Evolutionary conservation across 2,329 filamentous ascomycete species (phyloP), one percentile per base, ranked within the genome.

Genomic region (Fusarium burgessii): DNA sequence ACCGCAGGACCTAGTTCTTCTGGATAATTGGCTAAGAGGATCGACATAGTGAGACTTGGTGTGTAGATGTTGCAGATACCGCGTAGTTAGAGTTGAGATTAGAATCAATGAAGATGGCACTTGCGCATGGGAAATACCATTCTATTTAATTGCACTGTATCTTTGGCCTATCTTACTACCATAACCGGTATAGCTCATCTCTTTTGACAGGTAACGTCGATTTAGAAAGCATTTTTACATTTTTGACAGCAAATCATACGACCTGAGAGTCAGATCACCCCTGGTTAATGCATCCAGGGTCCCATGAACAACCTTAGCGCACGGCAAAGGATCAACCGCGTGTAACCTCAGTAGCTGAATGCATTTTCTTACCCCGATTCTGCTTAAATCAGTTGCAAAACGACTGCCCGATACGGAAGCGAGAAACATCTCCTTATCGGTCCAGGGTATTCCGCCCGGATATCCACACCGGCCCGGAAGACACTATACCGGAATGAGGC

Each of bases 81-180:
- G 2, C 23, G 38, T 65, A 33, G 38, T 58, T 41, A 29, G 38
- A 41, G 33, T 15, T 50, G 36, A 17, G 7, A 25, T 43, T 29
- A 50, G 36, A 33, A 38, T 32, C 18, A 67, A 57, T 36, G 18
- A 40, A 38, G 36, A 43, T 32, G 27, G 41, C 12, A 47, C 32
- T 15, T 63, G 46, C 41, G 46, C 56, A 35, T 43, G 35, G 58
- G 27, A 27, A 43, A 35, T 10, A 15, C 20, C 42, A 17, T 17
- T 49, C 38, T 56, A 63, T 41, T 54, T 68, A 70, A 66, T 54
- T 56, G 20, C 49, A 70, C 41, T 72, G 60, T 69, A 23, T 43
- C 17, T 63, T 70, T 72, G 69, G 62, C 66, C 70, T 72, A 72
- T 72, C 70, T 64, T 67, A 18, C 18, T 70, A n/a, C 69, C 42